phyloP scores from a whole-genome alignment of 202 grass and related monocot genomes.

The Elaeis oleifera region DNA sequence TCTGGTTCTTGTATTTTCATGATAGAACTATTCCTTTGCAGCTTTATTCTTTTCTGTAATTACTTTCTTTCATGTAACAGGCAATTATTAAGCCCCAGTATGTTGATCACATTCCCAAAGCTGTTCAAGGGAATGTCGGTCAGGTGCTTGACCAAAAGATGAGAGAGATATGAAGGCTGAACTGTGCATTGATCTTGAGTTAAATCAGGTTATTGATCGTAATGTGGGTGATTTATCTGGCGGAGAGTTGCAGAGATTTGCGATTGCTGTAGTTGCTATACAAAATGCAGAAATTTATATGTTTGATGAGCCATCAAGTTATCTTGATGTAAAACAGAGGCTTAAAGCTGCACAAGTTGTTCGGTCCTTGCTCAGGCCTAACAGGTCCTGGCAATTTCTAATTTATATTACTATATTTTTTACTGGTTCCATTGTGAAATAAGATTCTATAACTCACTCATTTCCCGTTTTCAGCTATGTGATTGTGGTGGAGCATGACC shows the following conservation, averaged over 20 bases:
- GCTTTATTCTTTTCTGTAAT: too few species aligned
- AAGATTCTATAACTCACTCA: neutral
- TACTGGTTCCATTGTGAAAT: neutral
- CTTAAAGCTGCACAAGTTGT: constrained; percentile 81
- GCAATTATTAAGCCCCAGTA: constrained; percentile 98
- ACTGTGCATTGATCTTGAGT: constrained; percentile 75
- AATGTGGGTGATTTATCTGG: constrained; percentile 90
- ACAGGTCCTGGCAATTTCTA: constrained; percentile 34
- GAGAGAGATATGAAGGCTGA: constrained; percentile 80
- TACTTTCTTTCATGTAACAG: constrained; percentile 21
- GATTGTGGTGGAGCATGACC: constrained; percentile 79
- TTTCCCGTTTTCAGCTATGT: constrained; percentile 52
- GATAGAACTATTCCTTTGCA: too few species aligned
- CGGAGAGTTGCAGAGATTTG: constrained; percentile 88
- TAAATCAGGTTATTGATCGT: constrained; percentile 93
- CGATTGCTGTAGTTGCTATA: constrained; percentile 88
- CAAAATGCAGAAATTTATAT: constrained; percentile 94
- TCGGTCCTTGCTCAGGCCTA: constrained; percentile 60
- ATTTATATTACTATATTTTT: too few species aligned
- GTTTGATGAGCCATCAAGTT: constrained; percentile 96
- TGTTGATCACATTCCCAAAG: constrained; percentile 95
- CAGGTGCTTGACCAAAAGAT: constrained; percentile 91
- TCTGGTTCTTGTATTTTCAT: too few species aligned
- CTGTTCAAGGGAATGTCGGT: constrained; percentile 92
- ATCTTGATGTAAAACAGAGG: constrained; percentile 92